Evolutionary conservation across 352 stramenopile species (phyloP), one percentile per base, ranked within the genome.

Genomic region (Sclerospora graminicola): DNA sequence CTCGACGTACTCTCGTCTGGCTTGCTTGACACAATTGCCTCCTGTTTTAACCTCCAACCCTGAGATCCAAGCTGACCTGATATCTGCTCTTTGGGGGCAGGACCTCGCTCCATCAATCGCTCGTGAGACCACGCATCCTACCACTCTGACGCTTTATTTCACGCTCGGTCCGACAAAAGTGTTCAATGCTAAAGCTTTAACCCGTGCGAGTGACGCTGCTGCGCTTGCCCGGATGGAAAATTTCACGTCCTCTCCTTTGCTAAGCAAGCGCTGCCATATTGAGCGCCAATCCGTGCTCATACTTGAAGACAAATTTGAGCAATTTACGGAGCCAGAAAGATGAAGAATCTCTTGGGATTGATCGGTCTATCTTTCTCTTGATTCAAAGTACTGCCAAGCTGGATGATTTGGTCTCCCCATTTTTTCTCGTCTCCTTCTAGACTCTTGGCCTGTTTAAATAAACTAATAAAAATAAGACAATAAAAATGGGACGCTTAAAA

Each of bases 41-140:
- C n/a, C n/a, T n/a, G n/a, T n/a, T n/a, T n/a, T n/a, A n/a, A 4
- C 23, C 38, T 13, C 71, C 71, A 5, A 74, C n/a, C n/a, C n/a
- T n/a, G n/a, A 86, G 41, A 85, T 85, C 36, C 62, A 58, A 16
- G 65, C 61, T 19, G 77, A 74, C 0, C 21, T 82, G 4, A 62
- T 89, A 15, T 84, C 69, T 33, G 54, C 52, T 20, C 60, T 82
- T 14, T 89, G 73, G 73, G 57, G 66, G 13, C 63, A 62, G 13
- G 66, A 85, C 27, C 48, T 82, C 19, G 69, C 69, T 13, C 77
- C 77, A 45, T 70, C 63, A 13, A 31, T 86, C 13, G 19, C 37
- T 32, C 19, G 13, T 4, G 21, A 46, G 1, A 26, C 28, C 1
- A 28, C 40, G 4, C 27, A 48, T 18, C 29, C 54, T 21, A 27